phyloP scores from a whole-genome alignment of 1,139 yeast genomes.

The Scheffersomyces titani region DNA sequence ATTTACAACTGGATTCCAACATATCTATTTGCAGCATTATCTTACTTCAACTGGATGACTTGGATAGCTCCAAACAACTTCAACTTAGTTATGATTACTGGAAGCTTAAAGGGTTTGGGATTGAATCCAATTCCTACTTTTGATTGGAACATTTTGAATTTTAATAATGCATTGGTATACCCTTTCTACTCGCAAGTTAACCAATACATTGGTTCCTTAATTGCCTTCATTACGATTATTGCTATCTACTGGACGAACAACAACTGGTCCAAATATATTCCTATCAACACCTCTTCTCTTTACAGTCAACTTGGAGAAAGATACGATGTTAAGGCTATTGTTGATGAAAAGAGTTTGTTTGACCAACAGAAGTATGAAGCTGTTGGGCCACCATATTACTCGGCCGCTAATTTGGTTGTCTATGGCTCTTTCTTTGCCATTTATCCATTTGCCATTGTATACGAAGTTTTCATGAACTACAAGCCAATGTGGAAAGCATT shows the following conservation, averaged over 20 bases:
- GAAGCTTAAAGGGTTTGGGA: conserved; percentile 51
- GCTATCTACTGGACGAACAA: conserved; percentile 50
- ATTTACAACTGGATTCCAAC: conserved; percentile 60
- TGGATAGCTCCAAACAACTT: conserved; percentile 62
- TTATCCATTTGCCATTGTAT: conserved; percentile 42
- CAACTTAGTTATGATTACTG: conserved; percentile 56
- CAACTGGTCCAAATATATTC: conserved; percentile 49
- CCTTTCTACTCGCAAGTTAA: conserved; percentile 38
- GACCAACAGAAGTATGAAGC: conserved; percentile 36
- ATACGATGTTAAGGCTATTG: conserved; percentile 39
- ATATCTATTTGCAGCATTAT: conserved; percentile 50
- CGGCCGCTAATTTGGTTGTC: conserved; percentile 37
- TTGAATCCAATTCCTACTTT: conserved; percentile 54
- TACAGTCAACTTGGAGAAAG: conserved; percentile 47
- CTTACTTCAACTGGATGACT: conserved; percentile 61
- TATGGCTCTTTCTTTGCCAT: conserved; percentile 51
- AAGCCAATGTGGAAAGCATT: conserved; percentile 10
- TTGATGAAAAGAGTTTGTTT: conserved; percentile 34
- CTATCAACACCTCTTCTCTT: conserved; percentile 48
- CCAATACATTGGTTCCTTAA: conserved; percentile 37
- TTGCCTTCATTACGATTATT: conserved; percentile 39
- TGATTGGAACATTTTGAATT: conserved; percentile 46
- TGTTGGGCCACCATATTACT: conserved; percentile 37
- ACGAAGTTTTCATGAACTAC: conserved; percentile 5
- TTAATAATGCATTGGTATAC: conserved; percentile 15